phyloP scores from a whole-genome alignment of 805 yeast species.

The Tanozyma kutaoensis region DNA sequence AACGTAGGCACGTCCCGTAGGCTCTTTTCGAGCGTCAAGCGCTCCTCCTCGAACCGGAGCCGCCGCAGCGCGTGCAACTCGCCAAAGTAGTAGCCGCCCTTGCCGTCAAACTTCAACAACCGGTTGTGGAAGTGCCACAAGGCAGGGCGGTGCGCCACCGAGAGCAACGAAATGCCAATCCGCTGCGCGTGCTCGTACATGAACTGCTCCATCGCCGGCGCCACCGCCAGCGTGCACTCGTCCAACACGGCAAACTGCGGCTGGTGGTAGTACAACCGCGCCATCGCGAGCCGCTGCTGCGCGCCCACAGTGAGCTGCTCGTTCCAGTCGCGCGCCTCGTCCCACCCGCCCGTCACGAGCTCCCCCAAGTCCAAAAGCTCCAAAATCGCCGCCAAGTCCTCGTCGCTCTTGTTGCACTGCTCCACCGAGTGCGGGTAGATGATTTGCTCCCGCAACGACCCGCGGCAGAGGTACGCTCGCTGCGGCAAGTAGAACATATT shows the following conservation, averaged over 20 bases:
- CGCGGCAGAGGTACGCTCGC: slow-evolving; percentile 74
- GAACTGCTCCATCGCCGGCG: slow-evolving; percentile 80
- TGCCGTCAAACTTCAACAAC: slow-evolving; percentile 77
- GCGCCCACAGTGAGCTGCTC: slow-evolving; percentile 85
- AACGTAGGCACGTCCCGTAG: slow-evolving; percentile 60
- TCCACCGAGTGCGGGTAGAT: slow-evolving; percentile 71
- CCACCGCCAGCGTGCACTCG: slow-evolving; percentile 91
- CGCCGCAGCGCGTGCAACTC: slow-evolving; percentile 63
- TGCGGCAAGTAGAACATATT: slow-evolving; percentile 85
- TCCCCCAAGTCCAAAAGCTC: slow-evolving; percentile 47
- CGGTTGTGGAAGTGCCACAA: slow-evolving; percentile 85
- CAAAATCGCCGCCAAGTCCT: slow-evolving; percentile 39
- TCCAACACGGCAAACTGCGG: slow-evolving; percentile 92
- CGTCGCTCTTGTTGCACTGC: slow-evolving; percentile 37
- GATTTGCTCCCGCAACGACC: slow-evolving; percentile 75
- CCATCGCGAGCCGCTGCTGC: slow-evolving; percentile 89
- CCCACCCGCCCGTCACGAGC: slow-evolving; percentile 31
- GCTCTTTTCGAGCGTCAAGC: slow-evolving; percentile 52
- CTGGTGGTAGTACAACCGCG: slow-evolving; percentile 77
- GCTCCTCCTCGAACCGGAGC: slow-evolving; percentile 64
- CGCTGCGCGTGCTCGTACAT: slow-evolving; percentile 77
- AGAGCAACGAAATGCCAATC: slow-evolving; percentile 67
- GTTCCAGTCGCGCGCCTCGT: slow-evolving; percentile 67
- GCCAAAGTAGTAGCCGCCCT: slow-evolving; percentile 50
- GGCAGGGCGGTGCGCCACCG: slow-evolving; percentile 88